phyloP scores from a whole-genome alignment of 352 stramenopile genomes.

The Lagenidium sp. region DNA sequence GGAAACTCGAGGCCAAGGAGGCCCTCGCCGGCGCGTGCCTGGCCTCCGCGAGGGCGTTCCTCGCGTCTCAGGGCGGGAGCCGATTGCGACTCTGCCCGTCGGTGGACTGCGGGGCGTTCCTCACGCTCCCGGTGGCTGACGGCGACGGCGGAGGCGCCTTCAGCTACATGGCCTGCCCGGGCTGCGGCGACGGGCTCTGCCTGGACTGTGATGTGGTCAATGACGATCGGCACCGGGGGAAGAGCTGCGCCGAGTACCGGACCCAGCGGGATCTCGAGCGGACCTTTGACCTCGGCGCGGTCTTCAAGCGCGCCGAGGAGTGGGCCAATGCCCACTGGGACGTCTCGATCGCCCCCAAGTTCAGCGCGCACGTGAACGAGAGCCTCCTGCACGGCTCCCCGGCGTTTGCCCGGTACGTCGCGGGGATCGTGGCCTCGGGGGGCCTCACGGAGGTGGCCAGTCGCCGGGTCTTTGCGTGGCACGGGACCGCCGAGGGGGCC shows the following conservation, averaged over 20 bases:
- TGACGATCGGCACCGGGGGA: not conserved
- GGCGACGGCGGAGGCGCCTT: too few relatives aligned
- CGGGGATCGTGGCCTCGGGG: not conserved
- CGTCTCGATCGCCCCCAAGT: too few relatives aligned
- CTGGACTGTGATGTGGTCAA: not conserved
- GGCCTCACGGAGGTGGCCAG: not conserved
- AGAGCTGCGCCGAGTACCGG: not conserved
- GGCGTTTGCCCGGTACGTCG: too few relatives aligned
- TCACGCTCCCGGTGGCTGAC: too few relatives aligned
- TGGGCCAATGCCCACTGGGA: too few relatives aligned
- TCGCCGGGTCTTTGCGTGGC: conserved; percentile 2
- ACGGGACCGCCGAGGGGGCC: not conserved
- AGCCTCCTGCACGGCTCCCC: too few relatives aligned
- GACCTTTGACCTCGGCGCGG: too few relatives aligned
- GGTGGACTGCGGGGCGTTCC: too few relatives aligned
- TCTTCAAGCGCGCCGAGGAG: too few relatives aligned
- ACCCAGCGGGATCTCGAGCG: too few relatives aligned
- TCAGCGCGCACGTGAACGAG: too few relatives aligned
- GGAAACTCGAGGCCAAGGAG: not conserved
- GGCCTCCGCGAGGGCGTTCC: not conserved
- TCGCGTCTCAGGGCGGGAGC: not conserved
- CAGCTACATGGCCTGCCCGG: too few relatives aligned
- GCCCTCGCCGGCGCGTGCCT: not conserved
- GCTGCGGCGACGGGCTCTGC: not conserved
- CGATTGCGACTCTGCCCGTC: not conserved